Conservation (phyloP, 2,329 filamentous ascomycete species). For the Monosporascus sp. region DNA sequence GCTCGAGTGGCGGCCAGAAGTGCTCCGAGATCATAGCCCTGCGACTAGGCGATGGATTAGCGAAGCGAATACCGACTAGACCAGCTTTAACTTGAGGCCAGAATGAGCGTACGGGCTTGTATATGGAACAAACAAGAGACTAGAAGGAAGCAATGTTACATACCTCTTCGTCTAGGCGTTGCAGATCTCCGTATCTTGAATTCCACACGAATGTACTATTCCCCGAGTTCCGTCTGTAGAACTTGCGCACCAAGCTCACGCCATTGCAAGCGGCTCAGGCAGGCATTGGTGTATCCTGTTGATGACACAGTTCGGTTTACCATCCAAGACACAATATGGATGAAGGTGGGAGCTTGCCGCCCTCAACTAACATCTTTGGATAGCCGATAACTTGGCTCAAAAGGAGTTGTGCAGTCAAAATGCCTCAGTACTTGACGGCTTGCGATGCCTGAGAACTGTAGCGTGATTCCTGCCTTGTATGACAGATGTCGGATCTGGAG, state of each 20-base stretch:
- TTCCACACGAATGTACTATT: constrained; percentile 20
- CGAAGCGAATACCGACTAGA: too few relatives aligned
- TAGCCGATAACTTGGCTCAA: constrained; percentile 19
- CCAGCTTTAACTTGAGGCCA: too few relatives aligned
- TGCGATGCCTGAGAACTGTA: not conserved
- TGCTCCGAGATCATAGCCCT: constrained; percentile 1
- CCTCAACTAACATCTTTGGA: constrained; percentile 16
- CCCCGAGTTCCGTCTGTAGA: constrained; percentile 12
- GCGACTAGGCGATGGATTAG: not conserved
- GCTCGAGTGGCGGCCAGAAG: constrained; percentile 8
- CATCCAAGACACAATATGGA: constrained; percentile 17
- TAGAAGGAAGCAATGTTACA: constrained; percentile 3
- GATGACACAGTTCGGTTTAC: constrained; percentile 5
- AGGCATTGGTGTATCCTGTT: constrained; percentile 22
- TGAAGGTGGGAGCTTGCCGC: constrained; percentile 20
- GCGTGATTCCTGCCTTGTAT: too few relatives aligned
- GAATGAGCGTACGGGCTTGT: too few relatives aligned
- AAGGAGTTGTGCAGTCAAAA: constrained; percentile 17
- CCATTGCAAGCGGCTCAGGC: constrained; percentile 20
- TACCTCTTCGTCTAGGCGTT: constrained; percentile 12
- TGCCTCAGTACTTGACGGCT: constrained; percentile 5
- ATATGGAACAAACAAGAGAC: not conserved
- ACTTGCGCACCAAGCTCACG: constrained; percentile 17
- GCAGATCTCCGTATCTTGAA: constrained; percentile 18
- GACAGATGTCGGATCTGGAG: too few relatives aligned